Conservation (phyloP, 176 grass and related monocot genomes). For the Zea luxurians region DNA sequence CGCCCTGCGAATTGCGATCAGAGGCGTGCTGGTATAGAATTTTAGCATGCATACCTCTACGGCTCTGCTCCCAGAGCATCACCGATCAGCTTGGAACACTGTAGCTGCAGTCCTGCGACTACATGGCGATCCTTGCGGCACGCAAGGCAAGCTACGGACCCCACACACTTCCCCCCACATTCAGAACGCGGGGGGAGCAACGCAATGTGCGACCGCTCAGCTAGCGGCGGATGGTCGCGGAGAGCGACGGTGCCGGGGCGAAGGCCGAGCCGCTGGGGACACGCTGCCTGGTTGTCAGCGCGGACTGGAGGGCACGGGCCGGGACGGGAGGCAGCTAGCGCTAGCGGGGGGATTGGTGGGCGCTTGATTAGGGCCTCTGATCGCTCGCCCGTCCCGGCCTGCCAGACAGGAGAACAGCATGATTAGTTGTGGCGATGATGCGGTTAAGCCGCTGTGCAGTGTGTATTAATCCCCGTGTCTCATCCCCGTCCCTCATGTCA, state of each 20-base stretch:
- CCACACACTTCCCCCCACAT: neutral
- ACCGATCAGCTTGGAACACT: neutral
- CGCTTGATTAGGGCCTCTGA: neutral
- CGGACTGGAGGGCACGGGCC: neutral
- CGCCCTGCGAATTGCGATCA: neutral
- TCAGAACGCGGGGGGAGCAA: neutral
- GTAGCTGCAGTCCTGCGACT: neutral
- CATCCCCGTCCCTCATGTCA: conserved; percentile 25
- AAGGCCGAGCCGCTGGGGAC: conserved; percentile 27
- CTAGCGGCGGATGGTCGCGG: neutral
- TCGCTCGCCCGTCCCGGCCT: neutral
- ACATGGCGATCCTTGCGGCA: neutral
- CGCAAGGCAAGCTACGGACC: neutral
- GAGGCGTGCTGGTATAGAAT: neutral
- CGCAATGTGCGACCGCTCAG: too few relatives aligned
- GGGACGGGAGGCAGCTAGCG: neutral
- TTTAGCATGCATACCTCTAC: too few relatives aligned
- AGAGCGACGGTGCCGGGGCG: conserved; percentile 48
- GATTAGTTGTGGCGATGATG: conserved; percentile 32
- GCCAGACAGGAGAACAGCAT: conserved; percentile 46
- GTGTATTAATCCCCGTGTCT: conserved; percentile 29
- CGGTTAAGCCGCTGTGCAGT: neutral
- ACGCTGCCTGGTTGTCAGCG: conserved; percentile 16
- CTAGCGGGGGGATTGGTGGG: neutral
- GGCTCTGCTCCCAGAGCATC: too few relatives aligned